These are phyloP conservation scores for Linderniella brevidens DNA, from an alignment of 257 asterid genomes.

Conservation along the genomic window DNA sequence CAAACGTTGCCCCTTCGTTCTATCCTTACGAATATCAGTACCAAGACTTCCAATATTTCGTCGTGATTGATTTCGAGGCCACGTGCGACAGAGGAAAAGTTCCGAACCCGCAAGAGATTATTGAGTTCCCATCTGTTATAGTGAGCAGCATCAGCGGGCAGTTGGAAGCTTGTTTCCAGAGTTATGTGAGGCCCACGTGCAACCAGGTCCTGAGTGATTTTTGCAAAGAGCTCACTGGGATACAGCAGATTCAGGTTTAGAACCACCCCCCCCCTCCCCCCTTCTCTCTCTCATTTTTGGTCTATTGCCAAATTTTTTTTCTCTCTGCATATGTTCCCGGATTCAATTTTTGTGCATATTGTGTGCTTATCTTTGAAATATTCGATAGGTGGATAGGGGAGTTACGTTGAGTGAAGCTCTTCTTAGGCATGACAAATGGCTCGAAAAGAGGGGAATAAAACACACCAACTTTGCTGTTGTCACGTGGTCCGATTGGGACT, in stretches of 20 bases:
- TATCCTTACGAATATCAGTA: slow-evolving; percentile 29
- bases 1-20: slow-evolving; percentile 25
- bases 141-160: slow-evolving; percentile 65
- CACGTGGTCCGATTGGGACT: slow-evolving; percentile 95
- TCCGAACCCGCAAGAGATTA: slow-evolving; percentile 88
- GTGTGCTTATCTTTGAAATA: neutral
- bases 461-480: slow-evolving; percentile 71
- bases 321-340: slow-evolving; percentile 5
- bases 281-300: neutral
- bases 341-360: neutral
- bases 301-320: too few species aligned
- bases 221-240: slow-evolving; percentile 93
- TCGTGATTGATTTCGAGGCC: slow-evolving; percentile 85
- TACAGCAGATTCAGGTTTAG: slow-evolving; percentile 82
- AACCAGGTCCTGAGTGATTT: slow-evolving; percentile 61
- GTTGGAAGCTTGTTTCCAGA: slow-evolving; percentile 67
- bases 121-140: slow-evolving; percentile 87
- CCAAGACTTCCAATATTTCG: slow-evolving; percentile 68
- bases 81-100: slow-evolving; percentile 67
- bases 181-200: slow-evolving; percentile 76
- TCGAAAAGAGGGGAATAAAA: slow-evolving; percentile 65
- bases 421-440: slow-evolving; percentile 79
- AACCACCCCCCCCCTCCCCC: neutral
- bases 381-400: slow-evolving; percentile 63
- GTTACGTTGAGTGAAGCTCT: slow-evolving; percentile 73